phyloP scores from a whole-genome alignment of 2,329 filamentous ascomycete species.

The Xylariaceae sp. region DNA sequence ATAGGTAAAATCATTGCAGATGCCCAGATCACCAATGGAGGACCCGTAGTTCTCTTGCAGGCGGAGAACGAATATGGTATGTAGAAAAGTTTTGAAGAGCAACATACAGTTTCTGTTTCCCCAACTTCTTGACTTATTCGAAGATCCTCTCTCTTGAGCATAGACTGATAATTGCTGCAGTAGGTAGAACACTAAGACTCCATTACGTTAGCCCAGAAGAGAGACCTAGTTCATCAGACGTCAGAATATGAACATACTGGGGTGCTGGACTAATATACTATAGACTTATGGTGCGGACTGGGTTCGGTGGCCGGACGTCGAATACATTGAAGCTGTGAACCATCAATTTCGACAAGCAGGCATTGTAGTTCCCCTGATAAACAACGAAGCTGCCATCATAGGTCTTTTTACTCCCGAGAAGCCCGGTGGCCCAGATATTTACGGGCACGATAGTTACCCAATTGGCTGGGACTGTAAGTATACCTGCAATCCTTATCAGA shows the following conservation, averaged over 20 bases:
- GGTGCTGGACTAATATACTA: background rate
- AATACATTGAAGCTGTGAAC: slow-evolving; percentile 59
- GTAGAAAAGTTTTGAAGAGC: background rate
- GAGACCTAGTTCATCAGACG: background rate
- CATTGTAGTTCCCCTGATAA: slow-evolving; percentile 74
- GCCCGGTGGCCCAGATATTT: slow-evolving; percentile 25
- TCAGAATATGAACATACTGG: background rate
- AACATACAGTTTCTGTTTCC: background rate
- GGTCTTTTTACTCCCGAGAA: slow-evolving; percentile 23
- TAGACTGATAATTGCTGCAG: slow-evolving; percentile 4
- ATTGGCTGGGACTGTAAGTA: slow-evolving; percentile 59
- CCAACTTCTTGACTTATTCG: background rate
- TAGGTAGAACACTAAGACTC: slow-evolving; percentile 1
- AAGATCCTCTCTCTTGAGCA: background rate
- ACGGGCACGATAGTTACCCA: slow-evolving; percentile 69
- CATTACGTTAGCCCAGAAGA: background rate
- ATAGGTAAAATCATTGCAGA: slow-evolving; percentile 72
- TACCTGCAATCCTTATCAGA: background rate
- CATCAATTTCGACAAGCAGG: slow-evolving; percentile 66
- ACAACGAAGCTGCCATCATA: slow-evolving; percentile 21
- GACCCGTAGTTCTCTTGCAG: slow-evolving; percentile 79
- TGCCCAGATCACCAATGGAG: slow-evolving; percentile 81
- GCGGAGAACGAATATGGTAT: slow-evolving; percentile 77
- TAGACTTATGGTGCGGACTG: slow-evolving; percentile 42
- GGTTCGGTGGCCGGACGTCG: slow-evolving; percentile 65